Percentiles rank a stretch among this genome's conserved stretches.
Conservation (phyloP, 345 rosid species). For the Gossypium herbaceum region DNA sequence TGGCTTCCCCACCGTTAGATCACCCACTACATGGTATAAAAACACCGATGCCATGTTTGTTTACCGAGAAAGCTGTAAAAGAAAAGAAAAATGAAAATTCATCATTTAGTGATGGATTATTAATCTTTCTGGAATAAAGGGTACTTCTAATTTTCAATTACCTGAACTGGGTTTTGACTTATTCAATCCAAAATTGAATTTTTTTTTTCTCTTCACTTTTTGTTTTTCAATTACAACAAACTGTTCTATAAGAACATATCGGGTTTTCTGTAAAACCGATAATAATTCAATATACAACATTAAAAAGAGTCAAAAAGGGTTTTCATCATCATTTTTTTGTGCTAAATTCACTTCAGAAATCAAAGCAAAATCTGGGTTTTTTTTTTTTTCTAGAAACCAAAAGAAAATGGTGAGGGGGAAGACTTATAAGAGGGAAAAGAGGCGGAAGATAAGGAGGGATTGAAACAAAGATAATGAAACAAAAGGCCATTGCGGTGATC, state of each 20-base stretch:
- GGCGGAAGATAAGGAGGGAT: background rate
- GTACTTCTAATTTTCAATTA: background rate
- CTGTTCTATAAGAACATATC: background rate
- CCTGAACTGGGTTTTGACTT: background rate
- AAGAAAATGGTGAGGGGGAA: background rate
- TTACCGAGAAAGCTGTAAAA: background rate
- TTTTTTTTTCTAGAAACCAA: background rate
- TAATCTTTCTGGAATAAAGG: background rate
- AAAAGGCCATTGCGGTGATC: background rate
- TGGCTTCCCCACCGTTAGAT: slow-evolving; percentile 98
- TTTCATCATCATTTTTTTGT: background rate
- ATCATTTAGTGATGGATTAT: too few relatives aligned
- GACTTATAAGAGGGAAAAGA: background rate
- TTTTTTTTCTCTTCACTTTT: background rate
- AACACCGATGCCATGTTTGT: slow-evolving; percentile 78
- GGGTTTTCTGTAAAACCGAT: background rate
- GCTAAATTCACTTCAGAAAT: background rate
- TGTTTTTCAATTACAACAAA: too few relatives aligned
- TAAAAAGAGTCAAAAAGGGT: background rate
- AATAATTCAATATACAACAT: background rate
- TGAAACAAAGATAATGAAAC: background rate
- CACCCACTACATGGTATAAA: slow-evolving; percentile 89
- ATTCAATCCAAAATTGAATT: background rate
- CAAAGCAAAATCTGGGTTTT: background rate
- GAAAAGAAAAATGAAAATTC: background rate